Percentiles rank a stretch among this genome's conserved stretches.
Evolutionary conservation across 768 basidiomycete genomes (phyloP).

Genomic region (Amanita pseudoporphyria): DNA sequence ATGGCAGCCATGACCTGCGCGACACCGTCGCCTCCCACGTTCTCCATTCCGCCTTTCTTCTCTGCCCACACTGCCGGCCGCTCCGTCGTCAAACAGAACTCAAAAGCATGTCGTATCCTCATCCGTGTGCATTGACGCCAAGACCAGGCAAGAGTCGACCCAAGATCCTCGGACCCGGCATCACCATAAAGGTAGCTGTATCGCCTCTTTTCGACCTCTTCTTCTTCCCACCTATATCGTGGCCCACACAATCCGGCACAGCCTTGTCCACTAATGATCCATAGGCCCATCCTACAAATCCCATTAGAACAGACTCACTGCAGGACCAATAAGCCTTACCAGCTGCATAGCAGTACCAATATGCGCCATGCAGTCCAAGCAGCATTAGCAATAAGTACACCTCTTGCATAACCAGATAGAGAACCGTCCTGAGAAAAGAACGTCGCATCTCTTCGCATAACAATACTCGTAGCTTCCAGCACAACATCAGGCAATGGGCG

Average conservation of each 20-base stretch:
- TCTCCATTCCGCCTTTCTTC: slow-evolving; percentile 17
- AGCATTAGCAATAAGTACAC: slow-evolving; percentile 70
- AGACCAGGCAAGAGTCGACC: slow-evolving; percentile 56
- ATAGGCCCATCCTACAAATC: slow-evolving; percentile 56
- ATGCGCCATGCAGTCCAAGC: slow-evolving; percentile 74
- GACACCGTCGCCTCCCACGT: slow-evolving; percentile 31
- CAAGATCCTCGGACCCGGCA: slow-evolving; percentile 28
- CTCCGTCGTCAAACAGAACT: slow-evolving; percentile 53
- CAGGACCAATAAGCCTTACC: slow-evolving; percentile 32
- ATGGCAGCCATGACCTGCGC: slow-evolving; percentile 51
- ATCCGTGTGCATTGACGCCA: slow-evolving; percentile 68
- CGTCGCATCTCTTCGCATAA: slow-evolving; percentile 48
- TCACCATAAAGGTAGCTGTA: slow-evolving; percentile 37
- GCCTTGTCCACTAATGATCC: slow-evolving; percentile 67
- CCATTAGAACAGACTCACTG: neutral
- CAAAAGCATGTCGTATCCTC: slow-evolving; percentile 71
- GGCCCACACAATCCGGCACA: slow-evolving; percentile 83
- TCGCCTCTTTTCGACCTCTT: slow-evolving; percentile 51
- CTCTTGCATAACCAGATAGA: slow-evolving; percentile 69
- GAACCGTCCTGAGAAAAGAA: slow-evolving; percentile 63
- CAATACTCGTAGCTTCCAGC: slow-evolving; percentile 31
- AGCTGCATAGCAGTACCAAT: slow-evolving; percentile 59
- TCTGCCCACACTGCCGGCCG: slow-evolving; percentile 26
- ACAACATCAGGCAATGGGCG: slow-evolving; percentile 37
- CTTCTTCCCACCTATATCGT: slow-evolving; percentile 78